Evolutionary conservation across 805 yeast species (phyloP), one percentile per base, ranked within the genome.

Genomic region (Wickerhamomyces chambardii): DNA sequence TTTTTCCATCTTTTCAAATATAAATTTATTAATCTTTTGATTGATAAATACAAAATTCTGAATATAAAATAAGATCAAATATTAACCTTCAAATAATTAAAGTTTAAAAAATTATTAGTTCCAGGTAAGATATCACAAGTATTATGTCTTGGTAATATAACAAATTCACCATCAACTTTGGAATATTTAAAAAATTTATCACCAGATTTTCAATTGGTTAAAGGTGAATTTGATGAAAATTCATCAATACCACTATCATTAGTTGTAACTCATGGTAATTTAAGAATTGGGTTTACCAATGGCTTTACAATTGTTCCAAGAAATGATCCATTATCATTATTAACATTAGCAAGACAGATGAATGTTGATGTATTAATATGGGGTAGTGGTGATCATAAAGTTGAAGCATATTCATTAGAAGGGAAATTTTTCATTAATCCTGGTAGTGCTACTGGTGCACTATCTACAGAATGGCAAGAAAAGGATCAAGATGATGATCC

Each of bases 371-470:
- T 92, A 5, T 63, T 92, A 44, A 66, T 92, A 12, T 86, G 92
- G 83, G 97, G 97, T 12, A 97, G 97, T 12, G 95, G 95, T 0
- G 82, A 95, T 2, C 95, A 86, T 54, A 75, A 77, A 44, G 94
- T 86, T 5, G 97, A 90, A 52, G 96, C 97, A 0, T 90, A 87
- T 51, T 84, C 92, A 9, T 62, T 89, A 38, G 97, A 87, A 44
- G 95, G 94, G 17, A 85, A 84, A 58, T 85, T 89, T 55, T 92
- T 92, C 51, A 71, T 92, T n/a, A 90, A 85, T 55, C 97, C 98
- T 0, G 98, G 98, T 0, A 82, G 95, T 52, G 95, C 95, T 29
- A 89, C 97, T 0, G 98, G 98, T 18, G 96, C 97, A 0, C 75
- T 71, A 44, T 70, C 71, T 30, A 70, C 83, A 24, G 80, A 78